These are phyloP conservation scores for Trichoderma aggressivum DNA, from an alignment of 2,329 filamentous ascomycete species.

Conservation along the genomic window DNA sequence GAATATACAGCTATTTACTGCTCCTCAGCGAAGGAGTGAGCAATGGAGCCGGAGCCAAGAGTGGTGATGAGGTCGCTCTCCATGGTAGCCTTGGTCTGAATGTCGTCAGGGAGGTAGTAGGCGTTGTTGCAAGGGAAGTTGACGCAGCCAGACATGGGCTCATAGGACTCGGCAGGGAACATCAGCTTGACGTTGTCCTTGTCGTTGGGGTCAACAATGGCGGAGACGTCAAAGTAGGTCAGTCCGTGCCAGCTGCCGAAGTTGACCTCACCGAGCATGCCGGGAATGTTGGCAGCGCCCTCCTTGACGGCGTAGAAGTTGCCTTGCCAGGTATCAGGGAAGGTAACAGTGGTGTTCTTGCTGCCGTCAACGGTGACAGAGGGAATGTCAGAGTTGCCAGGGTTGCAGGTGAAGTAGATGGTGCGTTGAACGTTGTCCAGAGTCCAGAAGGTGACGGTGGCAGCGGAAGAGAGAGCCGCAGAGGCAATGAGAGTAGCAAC, in stretches of 20 bases:
- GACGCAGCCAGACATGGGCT: constrained; percentile 49
- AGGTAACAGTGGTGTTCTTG: constrained; percentile 39
- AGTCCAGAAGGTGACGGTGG: constrained; percentile 57
- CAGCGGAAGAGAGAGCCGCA: constrained; percentile 42
- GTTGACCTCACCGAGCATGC: constrained; percentile 53
- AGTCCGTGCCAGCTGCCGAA: constrained; percentile 47
- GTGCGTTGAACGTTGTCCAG: constrained; percentile 51
- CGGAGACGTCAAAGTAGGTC: constrained; percentile 58
- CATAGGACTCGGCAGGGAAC: constrained; percentile 40
- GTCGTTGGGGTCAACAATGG: constrained; percentile 53
- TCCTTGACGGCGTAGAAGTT: constrained; percentile 51
- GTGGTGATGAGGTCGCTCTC: constrained; percentile 51
- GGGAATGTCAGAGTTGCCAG: constrained; percentile 34
- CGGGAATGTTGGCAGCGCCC: constrained; percentile 40
- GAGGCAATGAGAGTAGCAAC: constrained; percentile 43
- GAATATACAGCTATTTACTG: constrained; percentile 1
- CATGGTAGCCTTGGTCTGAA: constrained; percentile 52
- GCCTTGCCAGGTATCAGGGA: constrained; percentile 46
- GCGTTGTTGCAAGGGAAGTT: constrained; percentile 51
- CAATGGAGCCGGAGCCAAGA: constrained; percentile 38
- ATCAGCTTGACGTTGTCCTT: constrained; percentile 52
- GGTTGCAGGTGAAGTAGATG: constrained; percentile 49
- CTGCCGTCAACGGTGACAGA: constrained; percentile 40
- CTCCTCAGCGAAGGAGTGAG: constrained; percentile 23
- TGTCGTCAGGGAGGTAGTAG: constrained; percentile 53